Evolutionary conservation across 2,329 filamentous ascomycete genomes (phyloP).

Genomic region (Nemania diffusa): DNA sequence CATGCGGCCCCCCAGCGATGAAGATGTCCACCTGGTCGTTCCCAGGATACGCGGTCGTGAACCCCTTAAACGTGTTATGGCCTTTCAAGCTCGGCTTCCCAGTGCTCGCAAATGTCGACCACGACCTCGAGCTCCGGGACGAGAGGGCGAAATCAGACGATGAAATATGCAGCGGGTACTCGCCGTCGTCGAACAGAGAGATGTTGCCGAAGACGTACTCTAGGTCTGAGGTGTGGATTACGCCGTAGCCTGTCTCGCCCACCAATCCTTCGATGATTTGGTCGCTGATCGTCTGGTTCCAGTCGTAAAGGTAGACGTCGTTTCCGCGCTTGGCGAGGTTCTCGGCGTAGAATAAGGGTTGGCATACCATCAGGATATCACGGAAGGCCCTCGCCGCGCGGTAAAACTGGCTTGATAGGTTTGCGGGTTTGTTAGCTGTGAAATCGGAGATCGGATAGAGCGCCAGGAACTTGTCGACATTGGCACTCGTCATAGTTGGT

Average conservation of each 20-base stretch:
- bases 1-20: slow-evolving; percentile 57
- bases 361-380: slow-evolving; percentile 53
- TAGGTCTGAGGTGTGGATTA: slow-evolving; percentile 64
- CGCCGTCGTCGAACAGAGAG: slow-evolving; percentile 55
- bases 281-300: slow-evolving; percentile 65
- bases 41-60: slow-evolving; percentile 51
- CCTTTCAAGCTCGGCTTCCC: slow-evolving; percentile 50
- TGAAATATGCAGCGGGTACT: slow-evolving; percentile 52
- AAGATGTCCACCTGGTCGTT: slow-evolving; percentile 50
- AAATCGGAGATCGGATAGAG: slow-evolving; percentile 64
- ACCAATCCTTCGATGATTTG: slow-evolving; percentile 51
- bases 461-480: slow-evolving; percentile 55
- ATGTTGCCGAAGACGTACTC: slow-evolving; percentile 62
- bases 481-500: slow-evolving; percentile 49
- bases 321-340: slow-evolving; percentile 48
- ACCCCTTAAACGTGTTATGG: slow-evolving; percentile 55
- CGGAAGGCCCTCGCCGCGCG: slow-evolving; percentile 60
- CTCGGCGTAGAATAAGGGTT: slow-evolving; percentile 33
- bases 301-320: slow-evolving; percentile 60
- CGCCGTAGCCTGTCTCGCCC: slow-evolving; percentile 54
- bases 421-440: slow-evolving; percentile 49
- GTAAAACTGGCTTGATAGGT: slow-evolving; percentile 60
- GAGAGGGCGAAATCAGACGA: slow-evolving; percentile 54
- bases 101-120: slow-evolving; percentile 57
- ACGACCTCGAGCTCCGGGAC: slow-evolving; percentile 56